Evolutionary conservation across 2,329 filamentous ascomycete species (phyloP), one percentile per base, ranked within the genome.

Genomic region (Aspergillus ustus): DNA sequence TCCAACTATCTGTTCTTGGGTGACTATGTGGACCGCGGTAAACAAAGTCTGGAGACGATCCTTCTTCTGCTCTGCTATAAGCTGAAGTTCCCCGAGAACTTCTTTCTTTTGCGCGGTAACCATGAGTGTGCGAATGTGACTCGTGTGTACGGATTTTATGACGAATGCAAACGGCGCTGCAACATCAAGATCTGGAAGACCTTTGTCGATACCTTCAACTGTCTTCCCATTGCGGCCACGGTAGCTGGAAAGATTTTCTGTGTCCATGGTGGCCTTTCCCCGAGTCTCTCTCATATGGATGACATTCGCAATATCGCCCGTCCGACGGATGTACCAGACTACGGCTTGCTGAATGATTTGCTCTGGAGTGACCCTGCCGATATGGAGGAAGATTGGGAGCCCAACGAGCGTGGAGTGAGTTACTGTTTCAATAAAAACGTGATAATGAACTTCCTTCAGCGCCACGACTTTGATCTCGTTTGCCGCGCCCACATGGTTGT

Each of bases 351-450:
- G 60, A 98, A 98, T 75, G 95, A 99, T 74, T 83, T 99, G 29
- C 83, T 99, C 19, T 99, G 95, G 95, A 96, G 93, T 65, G 95
- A 99, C 75, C 95, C 95, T 0, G 95, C 94, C 59, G 95, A 99
- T 67, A 97, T 98, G 92, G 93, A 97, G 65, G 89, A 91, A 69
- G 95, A 98, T 70, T 99, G 95, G 95, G 94, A 98, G 75, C 92
- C 93, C 19, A 99, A 98, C 67, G 95, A 99, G 77, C 84, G 95
- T 73, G 95, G 95, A 55, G 95, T 99, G 52, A 97, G 93, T 75
- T 99, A 98, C 76, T 98, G 95, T 75, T 99, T 99, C 74, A 94
- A 94, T 52, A 98, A 98, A 79, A 95, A 96, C 73, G 94, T 99
- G 67, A 98, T 99, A 65, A 93, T 93, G 76, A 93, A 98, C 70